phyloP scores from a whole-genome alignment of 306 rosid species.

The Carpinus viminea region DNA sequence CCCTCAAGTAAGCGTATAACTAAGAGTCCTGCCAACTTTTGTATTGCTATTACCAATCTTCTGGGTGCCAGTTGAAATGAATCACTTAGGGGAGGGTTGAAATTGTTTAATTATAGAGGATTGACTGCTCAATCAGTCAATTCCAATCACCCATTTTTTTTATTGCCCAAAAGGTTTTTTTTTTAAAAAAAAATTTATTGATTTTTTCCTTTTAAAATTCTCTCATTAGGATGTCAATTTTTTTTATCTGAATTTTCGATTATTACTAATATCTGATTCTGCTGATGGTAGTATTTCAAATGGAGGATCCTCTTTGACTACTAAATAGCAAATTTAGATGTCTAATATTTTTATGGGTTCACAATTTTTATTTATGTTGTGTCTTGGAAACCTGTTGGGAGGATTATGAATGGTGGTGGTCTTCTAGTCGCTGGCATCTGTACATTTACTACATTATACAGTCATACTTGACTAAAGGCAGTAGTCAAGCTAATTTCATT shows the following conservation, averaged over 20 bases:
- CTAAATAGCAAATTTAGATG: background rate
- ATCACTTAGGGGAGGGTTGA: background rate
- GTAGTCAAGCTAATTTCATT: constrained; percentile 12
- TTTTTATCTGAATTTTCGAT: background rate
- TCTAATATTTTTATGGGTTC: background rate
- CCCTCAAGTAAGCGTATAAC: background rate
- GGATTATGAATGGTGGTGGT: background rate
- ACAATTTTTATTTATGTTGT: background rate
- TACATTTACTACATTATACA: background rate
- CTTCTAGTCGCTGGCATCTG: background rate
- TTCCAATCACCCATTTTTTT: background rate
- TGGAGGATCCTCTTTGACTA: background rate
- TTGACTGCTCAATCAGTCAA: no score
- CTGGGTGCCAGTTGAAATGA: background rate
- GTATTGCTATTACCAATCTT: background rate
- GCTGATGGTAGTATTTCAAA: background rate
- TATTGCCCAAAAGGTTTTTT: background rate
- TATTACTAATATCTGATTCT: background rate
- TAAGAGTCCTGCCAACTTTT: background rate
- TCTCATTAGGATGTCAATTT: background rate
- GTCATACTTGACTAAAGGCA: background rate
- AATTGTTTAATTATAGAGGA: no score
- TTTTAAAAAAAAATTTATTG: background rate
- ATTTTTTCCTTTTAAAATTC: background rate
- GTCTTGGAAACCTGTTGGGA: background rate